Percentiles rank a stretch among this genome's conserved stretches.
Evolutionary conservation across 2,329 filamentous ascomycete species (phyloP).

Genomic region (Ceratocystis lukuohia): DNA sequence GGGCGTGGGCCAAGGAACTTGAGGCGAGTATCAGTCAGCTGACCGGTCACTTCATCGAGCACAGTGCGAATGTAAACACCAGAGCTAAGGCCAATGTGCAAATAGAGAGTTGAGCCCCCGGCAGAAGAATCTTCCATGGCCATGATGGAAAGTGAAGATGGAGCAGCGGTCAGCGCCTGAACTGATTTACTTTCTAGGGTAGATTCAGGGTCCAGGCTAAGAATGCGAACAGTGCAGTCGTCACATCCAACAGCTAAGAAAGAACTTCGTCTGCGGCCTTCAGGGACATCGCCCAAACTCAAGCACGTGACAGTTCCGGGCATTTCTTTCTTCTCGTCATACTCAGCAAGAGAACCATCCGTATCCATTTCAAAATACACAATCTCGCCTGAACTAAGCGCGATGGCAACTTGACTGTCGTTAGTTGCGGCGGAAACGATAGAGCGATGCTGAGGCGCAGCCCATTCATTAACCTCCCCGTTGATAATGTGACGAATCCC

Average conservation of each 20-base stretch:
- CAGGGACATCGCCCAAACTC: constrained; percentile 84
- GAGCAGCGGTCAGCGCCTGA: constrained; percentile 80
- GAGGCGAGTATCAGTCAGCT: constrained; percentile 85
- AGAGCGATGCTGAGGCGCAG: constrained; percentile 79
- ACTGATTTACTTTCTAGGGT: constrained; percentile 89
- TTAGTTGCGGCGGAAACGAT: constrained; percentile 94
- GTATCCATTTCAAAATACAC: constrained; percentile 96
- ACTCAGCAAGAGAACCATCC: constrained; percentile 81
- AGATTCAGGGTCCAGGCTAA: constrained; percentile 78
- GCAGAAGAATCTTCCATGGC: constrained; percentile 89
- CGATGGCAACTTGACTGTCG: constrained; percentile 81
- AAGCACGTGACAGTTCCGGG: constrained; percentile 87
- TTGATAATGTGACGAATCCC: constrained; percentile 80
- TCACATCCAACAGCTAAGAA: constrained; percentile 95
- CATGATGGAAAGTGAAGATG: constrained; percentile 81
- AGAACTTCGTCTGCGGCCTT: constrained; percentile 75
- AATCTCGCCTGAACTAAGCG: constrained; percentile 89
- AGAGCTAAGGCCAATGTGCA: constrained; percentile 91
- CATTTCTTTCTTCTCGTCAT: constrained; percentile 91
- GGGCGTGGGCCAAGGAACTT: constrained; percentile 87
- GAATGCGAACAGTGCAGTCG: constrained; percentile 85
- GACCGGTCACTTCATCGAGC: constrained; percentile 87
- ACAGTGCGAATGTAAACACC: constrained; percentile 93
- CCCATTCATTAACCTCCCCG: constrained; percentile 81
- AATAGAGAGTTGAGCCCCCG: constrained; percentile 75